These are phyloP conservation scores for Euphrasia arctica DNA, from an alignment of 305 asterid genomes.

Conservation along the genomic window DNA sequence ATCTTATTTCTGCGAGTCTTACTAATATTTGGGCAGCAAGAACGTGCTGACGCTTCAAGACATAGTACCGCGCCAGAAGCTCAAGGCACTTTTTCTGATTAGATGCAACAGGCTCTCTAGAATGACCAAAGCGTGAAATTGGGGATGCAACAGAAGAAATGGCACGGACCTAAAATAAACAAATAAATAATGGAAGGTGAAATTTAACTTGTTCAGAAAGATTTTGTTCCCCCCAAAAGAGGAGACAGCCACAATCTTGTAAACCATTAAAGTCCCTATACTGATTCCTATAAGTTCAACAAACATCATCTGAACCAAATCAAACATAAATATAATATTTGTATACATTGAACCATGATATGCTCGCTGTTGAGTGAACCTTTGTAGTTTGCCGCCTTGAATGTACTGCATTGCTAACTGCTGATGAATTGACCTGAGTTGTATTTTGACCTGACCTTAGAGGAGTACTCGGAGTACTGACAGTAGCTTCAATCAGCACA, in stretches of 20 bases:
- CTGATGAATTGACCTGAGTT: conserved; percentile 45
- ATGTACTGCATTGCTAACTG: conserved; percentile 42
- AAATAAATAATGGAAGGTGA: conserved; percentile 11
- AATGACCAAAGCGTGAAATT: conserved; percentile 46
- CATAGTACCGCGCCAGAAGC: conserved; percentile 93
- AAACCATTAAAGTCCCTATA: conserved; percentile 19
- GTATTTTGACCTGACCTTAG: conserved; percentile 65
- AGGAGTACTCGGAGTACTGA: conserved; percentile 72
- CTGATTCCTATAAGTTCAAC: conserved; percentile 18
- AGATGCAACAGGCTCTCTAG: conserved; percentile 49
- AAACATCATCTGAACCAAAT: conserved; percentile 25
- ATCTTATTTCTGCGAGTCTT: conserved; percentile 61
- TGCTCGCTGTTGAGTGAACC: conserved; percentile 51
- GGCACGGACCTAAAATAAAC: conserved; percentile 44
- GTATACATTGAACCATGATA: conserved; percentile 37
- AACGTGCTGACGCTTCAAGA: conserved; percentile 82
- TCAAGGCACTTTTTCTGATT: conserved; percentile 73
- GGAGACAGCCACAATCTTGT: conserved; percentile 3
- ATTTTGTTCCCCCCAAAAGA: conserved; percentile 23
- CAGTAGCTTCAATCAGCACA: conserved; percentile 55
- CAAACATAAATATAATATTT: conserved; percentile 1
- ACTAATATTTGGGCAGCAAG: conserved; percentile 94
- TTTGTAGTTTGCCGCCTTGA: conserved; percentile 63
- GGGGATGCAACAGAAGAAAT: conserved; percentile 46
- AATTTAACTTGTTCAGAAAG: conserved; percentile 10